A percentile compares a stretch with the other conserved stretches of the same genome.
These are phyloP conservation scores for Phytophthora citrophthora DNA, from an alignment of 352 stramenopile genomes.

Conservation along the genomic window DNA sequence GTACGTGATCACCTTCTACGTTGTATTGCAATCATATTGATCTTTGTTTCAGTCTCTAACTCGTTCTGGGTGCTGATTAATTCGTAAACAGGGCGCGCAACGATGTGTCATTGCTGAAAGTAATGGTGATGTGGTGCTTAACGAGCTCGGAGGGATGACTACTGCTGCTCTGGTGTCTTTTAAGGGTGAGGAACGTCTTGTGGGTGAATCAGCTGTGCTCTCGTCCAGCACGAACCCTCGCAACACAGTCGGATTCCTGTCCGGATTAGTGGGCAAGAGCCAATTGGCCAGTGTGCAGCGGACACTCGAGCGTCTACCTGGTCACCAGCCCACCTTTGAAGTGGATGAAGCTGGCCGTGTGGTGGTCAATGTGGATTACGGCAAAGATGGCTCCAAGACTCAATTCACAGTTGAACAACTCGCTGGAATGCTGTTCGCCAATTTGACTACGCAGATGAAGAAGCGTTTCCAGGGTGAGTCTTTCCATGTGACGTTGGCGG, in stretches of 20 bases:
- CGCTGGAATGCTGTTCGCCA: conserved; percentile 79
- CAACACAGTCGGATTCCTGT: conserved; percentile 82
- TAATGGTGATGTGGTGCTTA: conserved; percentile 85
- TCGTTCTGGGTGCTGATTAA: conserved; percentile 1
- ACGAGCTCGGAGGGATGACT: conserved; percentile 89
- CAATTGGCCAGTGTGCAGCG: conserved; percentile 49
- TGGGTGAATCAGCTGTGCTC: conserved; percentile 87
- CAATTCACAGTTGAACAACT: conserved; percentile 81
- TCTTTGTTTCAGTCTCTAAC: conserved; percentile 5
- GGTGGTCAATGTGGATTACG: conserved; percentile 73
- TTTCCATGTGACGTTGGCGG: conserved; percentile 72
- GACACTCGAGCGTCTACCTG: conserved; percentile 49
- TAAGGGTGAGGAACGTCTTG: conserved; percentile 82
- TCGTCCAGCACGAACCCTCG: conserved; percentile 83
- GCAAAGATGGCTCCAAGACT: conserved; percentile 37
- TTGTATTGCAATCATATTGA: background rate
- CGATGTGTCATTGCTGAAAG: conserved; percentile 76
- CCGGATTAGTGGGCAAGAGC: conserved; percentile 68
- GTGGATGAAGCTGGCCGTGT: conserved; percentile 36
- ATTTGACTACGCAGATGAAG: conserved; percentile 73
- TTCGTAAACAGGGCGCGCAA: conserved; percentile 60
- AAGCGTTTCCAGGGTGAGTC: conserved; percentile 48
- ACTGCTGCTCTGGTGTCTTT: conserved; percentile 90
- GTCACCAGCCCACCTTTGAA: conserved; percentile 57
- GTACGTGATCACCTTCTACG: conserved; percentile 41